Conservation (phyloP, 106 monocot genomes). For the Cymbidium sinense region DNA sequence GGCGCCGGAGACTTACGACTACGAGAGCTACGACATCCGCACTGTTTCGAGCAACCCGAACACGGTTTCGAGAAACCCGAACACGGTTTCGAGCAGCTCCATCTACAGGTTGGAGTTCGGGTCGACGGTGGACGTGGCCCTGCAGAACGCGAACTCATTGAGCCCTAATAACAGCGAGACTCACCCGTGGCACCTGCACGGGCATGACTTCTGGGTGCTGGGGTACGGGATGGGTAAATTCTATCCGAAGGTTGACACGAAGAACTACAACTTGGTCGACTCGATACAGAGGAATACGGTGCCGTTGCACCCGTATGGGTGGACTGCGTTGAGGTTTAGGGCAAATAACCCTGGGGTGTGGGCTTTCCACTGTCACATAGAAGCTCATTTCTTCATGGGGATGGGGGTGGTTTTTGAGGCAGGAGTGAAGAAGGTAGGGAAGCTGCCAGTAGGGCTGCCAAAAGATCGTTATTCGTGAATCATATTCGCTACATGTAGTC, state of each 20-base stretch:
- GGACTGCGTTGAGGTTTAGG: slow-evolving; percentile 79
- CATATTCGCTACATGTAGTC: too few species aligned
- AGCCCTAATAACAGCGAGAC: slow-evolving; percentile 70
- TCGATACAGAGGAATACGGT: slow-evolving; percentile 92
- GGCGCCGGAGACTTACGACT: slow-evolving; percentile 59
- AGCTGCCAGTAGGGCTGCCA: too few species aligned
- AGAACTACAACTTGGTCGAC: slow-evolving; percentile 58
- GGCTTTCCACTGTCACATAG: slow-evolving; percentile 93
- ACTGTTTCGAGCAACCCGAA: slow-evolving; percentile 2
- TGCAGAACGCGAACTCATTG: slow-evolving; percentile 89
- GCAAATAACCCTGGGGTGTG: slow-evolving; percentile 86
- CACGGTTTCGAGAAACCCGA: too few species aligned
- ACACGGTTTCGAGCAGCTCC: slow-evolving; percentile 24
- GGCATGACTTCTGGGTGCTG: slow-evolving; percentile 95
- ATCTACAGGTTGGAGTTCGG: slow-evolving; percentile 49
- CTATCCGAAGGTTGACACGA: slow-evolving; percentile 35
- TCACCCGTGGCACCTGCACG: slow-evolving; percentile 99
- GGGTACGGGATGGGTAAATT: slow-evolving; percentile 65
- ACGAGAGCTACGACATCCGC: slow-evolving; percentile 18
- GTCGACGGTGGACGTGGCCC: slow-evolving; percentile 65
- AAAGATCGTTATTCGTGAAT: too few species aligned
- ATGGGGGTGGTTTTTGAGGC: slow-evolving; percentile 83
- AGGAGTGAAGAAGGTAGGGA: slow-evolving; percentile 52
- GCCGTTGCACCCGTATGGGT: slow-evolving; percentile 60
- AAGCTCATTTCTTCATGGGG: slow-evolving; percentile 87